A percentile compares a stretch with the other conserved stretches of the same genome.
Evolutionary conservation across 2,329 filamentous ascomycete genomes (phyloP).

Genomic region (Aureobasidium uvarum): DNA sequence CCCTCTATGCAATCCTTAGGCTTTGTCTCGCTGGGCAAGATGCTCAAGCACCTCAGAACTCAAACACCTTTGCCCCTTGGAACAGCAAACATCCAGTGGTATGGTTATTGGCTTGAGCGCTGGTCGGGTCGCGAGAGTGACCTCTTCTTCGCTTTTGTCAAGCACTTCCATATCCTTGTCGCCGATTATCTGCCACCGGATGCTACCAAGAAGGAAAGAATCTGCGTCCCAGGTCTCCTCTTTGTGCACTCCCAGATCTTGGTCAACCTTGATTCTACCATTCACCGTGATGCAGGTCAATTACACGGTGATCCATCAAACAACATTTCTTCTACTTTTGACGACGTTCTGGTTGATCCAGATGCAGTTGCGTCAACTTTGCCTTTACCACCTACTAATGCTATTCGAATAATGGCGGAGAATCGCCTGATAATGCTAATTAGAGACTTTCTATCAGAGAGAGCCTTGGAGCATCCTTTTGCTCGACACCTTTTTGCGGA

Average conservation of each 20-base stretch:
- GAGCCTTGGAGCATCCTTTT: constrained; percentile 52
- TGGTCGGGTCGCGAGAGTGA: constrained; percentile 89
- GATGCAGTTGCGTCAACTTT: constrained; percentile 66
- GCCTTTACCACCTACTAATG: constrained; percentile 64
- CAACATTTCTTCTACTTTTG: constrained; percentile 58
- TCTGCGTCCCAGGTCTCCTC: constrained; percentile 72
- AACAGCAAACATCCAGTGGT: constrained; percentile 74
- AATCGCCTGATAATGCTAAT: constrained; percentile 80
- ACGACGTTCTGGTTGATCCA: constrained; percentile 61
- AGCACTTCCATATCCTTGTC: constrained; percentile 77
- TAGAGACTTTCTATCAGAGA: constrained; percentile 71
- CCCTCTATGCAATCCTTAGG: constrained; percentile 60
- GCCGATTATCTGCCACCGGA: constrained; percentile 58
- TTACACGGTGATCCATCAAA: constrained; percentile 37
- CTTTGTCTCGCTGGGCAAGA: constrained; percentile 61
- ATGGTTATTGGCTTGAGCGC: constrained; percentile 76
- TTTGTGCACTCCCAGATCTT: constrained; percentile 81
- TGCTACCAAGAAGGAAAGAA: constrained; percentile 54
- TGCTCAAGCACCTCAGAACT: constrained; percentile 60
- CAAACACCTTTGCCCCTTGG: constrained; percentile 65
- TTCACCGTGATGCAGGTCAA: constrained; percentile 65
- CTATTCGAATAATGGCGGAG: constrained; percentile 79
- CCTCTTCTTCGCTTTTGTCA: constrained; percentile 86
- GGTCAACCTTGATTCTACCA: constrained; percentile 73
- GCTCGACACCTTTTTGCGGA: constrained; percentile 71